Conservation (phyloP, 2,329 filamentous ascomycete species). For the Colletotrichum cuscutae region DNA sequence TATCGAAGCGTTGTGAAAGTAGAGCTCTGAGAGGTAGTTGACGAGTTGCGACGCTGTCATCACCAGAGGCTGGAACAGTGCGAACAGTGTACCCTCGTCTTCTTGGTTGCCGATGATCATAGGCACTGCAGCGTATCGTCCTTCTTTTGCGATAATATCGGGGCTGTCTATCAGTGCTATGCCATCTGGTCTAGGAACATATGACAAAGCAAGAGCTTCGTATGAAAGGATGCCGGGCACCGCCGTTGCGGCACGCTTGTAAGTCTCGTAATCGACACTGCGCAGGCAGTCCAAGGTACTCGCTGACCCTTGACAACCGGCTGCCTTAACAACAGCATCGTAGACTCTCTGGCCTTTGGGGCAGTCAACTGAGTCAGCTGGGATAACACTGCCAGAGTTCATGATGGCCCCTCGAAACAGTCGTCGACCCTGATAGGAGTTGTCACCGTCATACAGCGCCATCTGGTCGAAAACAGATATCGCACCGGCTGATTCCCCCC, state of each 20-base stretch:
- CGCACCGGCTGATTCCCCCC: conserved; percentile 77
- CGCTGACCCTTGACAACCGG: conserved; percentile 67
- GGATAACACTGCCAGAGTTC: conserved; percentile 74
- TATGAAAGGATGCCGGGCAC: conserved; percentile 77
- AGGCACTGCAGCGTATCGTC: conserved; percentile 61
- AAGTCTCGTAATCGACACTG: conserved; percentile 64
- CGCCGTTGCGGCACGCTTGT: conserved; percentile 75
- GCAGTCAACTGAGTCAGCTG: conserved; percentile 72
- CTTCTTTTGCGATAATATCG: conserved; percentile 63
- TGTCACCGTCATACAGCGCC: conserved; percentile 77
- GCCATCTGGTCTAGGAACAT: conserved; percentile 79
- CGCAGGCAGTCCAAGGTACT: conserved; percentile 77
- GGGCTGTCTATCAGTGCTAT: conserved; percentile 69
- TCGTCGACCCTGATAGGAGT: conserved; percentile 77
- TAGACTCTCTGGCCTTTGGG: conserved; percentile 74
- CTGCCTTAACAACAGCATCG: conserved; percentile 67
- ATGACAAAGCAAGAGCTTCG: conserved; percentile 75
- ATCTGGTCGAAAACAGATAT: conserved; percentile 84
- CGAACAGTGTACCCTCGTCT: conserved; percentile 82
- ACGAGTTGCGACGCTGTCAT: conserved; percentile 68
- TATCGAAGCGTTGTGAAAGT: conserved; percentile 67
- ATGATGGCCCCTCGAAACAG: conserved; percentile 84
- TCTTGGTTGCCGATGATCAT: conserved; percentile 78
- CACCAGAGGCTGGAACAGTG: conserved; percentile 75
- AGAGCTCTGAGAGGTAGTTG: conserved; percentile 68